Evolutionary conservation across 1,284 basidiomycete genomes (phyloP).

Genomic region (Ceratobasidium sp.): DNA sequence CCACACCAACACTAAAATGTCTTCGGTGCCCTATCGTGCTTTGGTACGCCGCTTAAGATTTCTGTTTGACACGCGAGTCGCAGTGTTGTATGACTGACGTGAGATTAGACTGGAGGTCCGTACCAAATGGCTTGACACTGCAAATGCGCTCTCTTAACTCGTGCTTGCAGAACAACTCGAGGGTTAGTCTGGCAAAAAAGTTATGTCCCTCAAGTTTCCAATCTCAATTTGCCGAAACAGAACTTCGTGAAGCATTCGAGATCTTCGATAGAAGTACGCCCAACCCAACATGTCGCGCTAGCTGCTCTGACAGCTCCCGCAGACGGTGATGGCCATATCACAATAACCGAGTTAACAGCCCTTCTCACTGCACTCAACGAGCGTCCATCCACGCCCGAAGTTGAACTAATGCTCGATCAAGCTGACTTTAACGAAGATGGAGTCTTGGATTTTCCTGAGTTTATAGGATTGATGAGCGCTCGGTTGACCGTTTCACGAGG

Average conservation of each 20-base stretch:
- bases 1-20: too few species aligned
- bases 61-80: too few species aligned
- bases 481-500: conserved; percentile 49
- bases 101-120: too few species aligned
- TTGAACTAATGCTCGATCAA: conserved; percentile 66
- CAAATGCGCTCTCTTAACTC: background rate
- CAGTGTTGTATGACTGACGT: too few species aligned
- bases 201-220: background rate
- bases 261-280: conserved; percentile 62
- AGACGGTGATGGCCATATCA: conserved; percentile 69
- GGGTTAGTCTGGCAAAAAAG: background rate
- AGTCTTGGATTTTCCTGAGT: conserved; percentile 64
- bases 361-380: conserved; percentile 66
- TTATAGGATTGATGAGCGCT: conserved; percentile 60
- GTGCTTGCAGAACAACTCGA: conserved; percentile 12
- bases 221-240: conserved; percentile 44
- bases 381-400: conserved; percentile 65
- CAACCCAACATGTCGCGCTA: background rate
- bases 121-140: background rate
- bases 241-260: conserved; percentile 67
- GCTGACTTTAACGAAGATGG: conserved; percentile 65
- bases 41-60: too few species aligned
- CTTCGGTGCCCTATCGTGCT: too few species aligned
- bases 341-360: conserved; percentile 64
- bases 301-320: conserved; percentile 1